These are phyloP conservation scores for Cercospora beticola DNA, from an alignment of 2,329 filamentous ascomycete genomes.

Conservation along the genomic window DNA sequence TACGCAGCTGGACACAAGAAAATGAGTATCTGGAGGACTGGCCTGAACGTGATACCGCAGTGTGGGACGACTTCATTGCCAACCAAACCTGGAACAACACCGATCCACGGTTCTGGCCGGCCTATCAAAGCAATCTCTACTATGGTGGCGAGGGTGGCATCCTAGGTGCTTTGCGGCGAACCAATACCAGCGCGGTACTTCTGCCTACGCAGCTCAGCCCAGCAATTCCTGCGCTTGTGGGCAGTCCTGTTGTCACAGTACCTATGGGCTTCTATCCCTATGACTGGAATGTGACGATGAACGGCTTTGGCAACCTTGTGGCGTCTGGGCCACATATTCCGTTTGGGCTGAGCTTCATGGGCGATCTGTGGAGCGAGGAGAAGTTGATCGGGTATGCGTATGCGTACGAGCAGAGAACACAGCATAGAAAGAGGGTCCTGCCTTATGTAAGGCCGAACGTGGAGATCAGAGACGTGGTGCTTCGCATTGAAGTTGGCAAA, in stretches of 20 bases:
- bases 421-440: conserved; percentile 48
- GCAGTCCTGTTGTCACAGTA: conserved; percentile 62
- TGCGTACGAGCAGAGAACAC: conserved; percentile 57
- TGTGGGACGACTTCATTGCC: conserved; percentile 56
- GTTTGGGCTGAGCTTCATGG: conserved; percentile 65
- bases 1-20: conserved; percentile 57
- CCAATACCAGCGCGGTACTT: conserved; percentile 62
- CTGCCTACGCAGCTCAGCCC: conserved; percentile 55
- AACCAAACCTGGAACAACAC: conserved; percentile 57
- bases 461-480: conserved; percentile 39
- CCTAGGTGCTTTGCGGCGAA: conserved; percentile 57
- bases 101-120: conserved; percentile 56
- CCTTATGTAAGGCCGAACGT: conserved; percentile 51
- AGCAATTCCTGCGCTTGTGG: conserved; percentile 55
- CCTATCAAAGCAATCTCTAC: conserved; percentile 55
- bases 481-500: too few relatives aligned
- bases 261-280: conserved; percentile 59
- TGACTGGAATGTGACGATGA: conserved; percentile 49
- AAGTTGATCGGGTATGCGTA: conserved; percentile 67
- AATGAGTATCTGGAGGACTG: conserved; percentile 56
- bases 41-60: conserved; percentile 58
- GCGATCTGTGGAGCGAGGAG: conserved; percentile 60
- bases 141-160: conserved; percentile 61
- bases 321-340: conserved; percentile 55
- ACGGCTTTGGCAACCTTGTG: conserved; percentile 54